Evolutionary conservation across 352 stramenopile species (phyloP).

Genomic region (Chrysophaeum taylorii): DNA sequence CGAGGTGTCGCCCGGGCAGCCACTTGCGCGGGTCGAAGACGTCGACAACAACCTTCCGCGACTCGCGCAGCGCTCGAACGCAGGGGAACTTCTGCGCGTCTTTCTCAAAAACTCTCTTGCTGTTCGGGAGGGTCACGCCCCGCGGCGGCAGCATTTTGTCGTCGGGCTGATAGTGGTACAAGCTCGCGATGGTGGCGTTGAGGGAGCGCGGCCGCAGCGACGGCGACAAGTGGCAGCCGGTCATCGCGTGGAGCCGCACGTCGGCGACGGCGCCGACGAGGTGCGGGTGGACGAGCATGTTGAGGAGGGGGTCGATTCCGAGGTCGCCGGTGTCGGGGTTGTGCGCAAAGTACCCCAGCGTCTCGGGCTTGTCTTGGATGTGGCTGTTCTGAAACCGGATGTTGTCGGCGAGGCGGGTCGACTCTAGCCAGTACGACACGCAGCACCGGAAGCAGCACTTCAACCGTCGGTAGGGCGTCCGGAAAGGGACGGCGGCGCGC

Average conservation of each 20-base stretch:
- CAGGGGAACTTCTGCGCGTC: background rate
- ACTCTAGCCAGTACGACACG: background rate
- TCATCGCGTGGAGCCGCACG: constrained; percentile 2
- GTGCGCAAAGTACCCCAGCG: background rate
- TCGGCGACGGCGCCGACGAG: background rate
- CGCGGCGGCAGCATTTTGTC: too few species aligned
- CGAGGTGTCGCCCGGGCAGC: background rate
- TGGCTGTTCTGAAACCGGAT: too few species aligned
- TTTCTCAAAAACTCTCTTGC: background rate
- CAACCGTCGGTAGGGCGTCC: background rate
- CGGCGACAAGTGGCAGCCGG: background rate
- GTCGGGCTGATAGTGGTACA: background rate
- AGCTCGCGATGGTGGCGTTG: background rate
- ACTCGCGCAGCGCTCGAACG: background rate
- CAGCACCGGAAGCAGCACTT: constrained; percentile 12
- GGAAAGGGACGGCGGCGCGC: background rate
- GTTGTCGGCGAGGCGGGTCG: background rate
- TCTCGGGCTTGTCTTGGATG: too few species aligned
- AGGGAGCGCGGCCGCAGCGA: background rate
- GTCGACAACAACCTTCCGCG: background rate
- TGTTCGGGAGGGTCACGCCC: too few species aligned
- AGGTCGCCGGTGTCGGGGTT: constrained; percentile 8
- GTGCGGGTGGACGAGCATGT: constrained; percentile 8
- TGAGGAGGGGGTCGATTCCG: background rate
- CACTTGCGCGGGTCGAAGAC: background rate